A percentile compares a stretch with the other conserved stretches of the same genome.
phyloP scores from a whole-genome alignment of 495 filamentous ascomycete genomes.

The Aspergillus biplanus region DNA sequence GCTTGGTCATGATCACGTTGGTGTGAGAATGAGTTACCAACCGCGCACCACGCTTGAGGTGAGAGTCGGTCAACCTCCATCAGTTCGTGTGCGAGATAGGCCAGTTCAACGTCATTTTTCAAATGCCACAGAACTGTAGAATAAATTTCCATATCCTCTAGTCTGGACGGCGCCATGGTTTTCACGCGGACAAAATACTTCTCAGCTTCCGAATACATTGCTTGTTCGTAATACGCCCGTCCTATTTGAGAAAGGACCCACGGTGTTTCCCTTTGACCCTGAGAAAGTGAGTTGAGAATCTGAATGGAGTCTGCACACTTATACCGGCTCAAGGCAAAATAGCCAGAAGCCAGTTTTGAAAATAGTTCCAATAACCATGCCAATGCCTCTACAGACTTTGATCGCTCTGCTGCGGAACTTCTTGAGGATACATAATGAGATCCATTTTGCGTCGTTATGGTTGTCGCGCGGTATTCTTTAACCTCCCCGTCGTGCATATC shows the following conservation, averaged over 20 bases:
- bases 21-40: slow-evolving; percentile 96
- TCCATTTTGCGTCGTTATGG: slow-evolving; percentile 27
- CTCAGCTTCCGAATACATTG: slow-evolving; percentile 81
- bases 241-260: slow-evolving; percentile 92
- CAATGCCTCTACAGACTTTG: slow-evolving; percentile 75
- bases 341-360: slow-evolving; percentile 78
- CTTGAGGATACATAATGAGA: slow-evolving; percentile 34
- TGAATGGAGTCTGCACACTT: slow-evolving; percentile 75
- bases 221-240: slow-evolving; percentile 85
- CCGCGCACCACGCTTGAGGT: slow-evolving; percentile 91
- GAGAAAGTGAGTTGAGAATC: slow-evolving; percentile 67
- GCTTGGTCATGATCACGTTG: slow-evolving; percentile 94
- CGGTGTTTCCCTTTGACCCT: slow-evolving; percentile 85
- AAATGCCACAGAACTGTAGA: slow-evolving; percentile 97
- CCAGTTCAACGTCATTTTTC: slow-evolving; percentile 87
- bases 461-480: slow-evolving; percentile 51
- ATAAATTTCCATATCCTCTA: slow-evolving; percentile 96
- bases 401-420: slow-evolving; percentile 38
- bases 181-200: slow-evolving; percentile 79
- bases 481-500: slow-evolving; percentile 70
- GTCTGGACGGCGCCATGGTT: slow-evolving; percentile 71
- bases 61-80: slow-evolving; percentile 84
- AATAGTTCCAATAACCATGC: slow-evolving; percentile 81
- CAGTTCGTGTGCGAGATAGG: slow-evolving; percentile 88
- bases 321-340: slow-evolving; percentile 75